Base-by-base conservation (phyloP, 257 asterid genomes). In the Solanum tarapatanum region DNA sequence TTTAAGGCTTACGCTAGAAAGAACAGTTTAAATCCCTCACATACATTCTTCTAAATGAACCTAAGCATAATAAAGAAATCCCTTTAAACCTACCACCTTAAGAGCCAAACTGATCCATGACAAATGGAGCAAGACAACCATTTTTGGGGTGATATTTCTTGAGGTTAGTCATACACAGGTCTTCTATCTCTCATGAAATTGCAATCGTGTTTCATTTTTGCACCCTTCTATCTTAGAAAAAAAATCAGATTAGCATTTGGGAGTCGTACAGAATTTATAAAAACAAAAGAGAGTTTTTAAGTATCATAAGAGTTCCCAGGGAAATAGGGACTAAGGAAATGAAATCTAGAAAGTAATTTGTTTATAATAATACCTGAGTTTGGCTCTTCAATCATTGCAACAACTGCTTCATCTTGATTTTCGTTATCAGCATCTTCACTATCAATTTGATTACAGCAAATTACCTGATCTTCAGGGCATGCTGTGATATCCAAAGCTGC, bases 371-470 rank as follows among this genome's bases (percentile, higher is more conserved):
- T 64, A 80, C 89, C 89, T 36, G 86, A 87, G 58, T 82, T 48
- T 79, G 79, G 64, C 68, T 87, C 89, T 60, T 87, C 86, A 66
- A 87, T 80, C 89, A 87, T 87, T 62, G 89, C 86, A 26, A 87
- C 82, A 41, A 33, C 86, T 80, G 85, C 37, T 74, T 87, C 89
- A 24, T 87, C 86, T 66, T 87, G 89, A 82, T 79, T 87, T 66
- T 79, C 89, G 4, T 51, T 35, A 33, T 58, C 89, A 80, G 86
- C 89, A 80, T 87, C 89, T 32, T 87, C 89, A 21, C 70, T 39
- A n/a, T 87, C 89, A 24, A 82, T 82, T 84, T 58, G 86, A 51
- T 79, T 79, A 33, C 82, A 82, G 69, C 36, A 72, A 21, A 86
- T 48, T 39, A 86, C 33, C 68, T 86, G 88, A 39, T 86, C 88